Base-by-base conservation (phyloP, 306 rosid genomes). In the Cicer bijugum region DNA sequence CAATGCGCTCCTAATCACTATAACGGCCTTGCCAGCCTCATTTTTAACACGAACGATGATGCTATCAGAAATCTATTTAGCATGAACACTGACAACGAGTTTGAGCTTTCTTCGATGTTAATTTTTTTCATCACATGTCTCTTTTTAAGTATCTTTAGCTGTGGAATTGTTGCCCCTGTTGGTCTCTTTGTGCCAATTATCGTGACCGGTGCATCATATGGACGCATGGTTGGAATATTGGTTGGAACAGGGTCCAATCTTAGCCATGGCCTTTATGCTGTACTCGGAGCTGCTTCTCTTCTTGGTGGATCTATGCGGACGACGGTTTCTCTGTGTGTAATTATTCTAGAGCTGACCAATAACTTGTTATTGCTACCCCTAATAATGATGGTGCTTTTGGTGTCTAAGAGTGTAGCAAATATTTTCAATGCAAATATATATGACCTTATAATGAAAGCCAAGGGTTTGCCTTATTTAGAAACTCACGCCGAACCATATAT, bases 231-330 rank as follows among this genome's bases (percentile, higher is more conserved):
- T 50, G 97, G 97, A 71, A 91, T 94, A 96, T 52, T 94, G 76
- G 33, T 89, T 43, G 89, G 95, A 38, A 12, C 83, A 40, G 15
- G 37, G 76, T 68, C 91, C 12, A 84, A 69, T 81, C 95, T 94
- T 55, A 74, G 78, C 86, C 89, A 91, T 42, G 99, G 99, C 85
- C 94, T 94, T 57, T 94, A 63, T 67, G 97, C 99, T 72, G 92
- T 94, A 58, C 84, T 94, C 16, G 99, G 99, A 28, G 96, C 99
- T 38, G 91, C 99, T 80, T 85, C 97, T 38, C 79, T 94, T 70
- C 93, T 94, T 2, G 97, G 99, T 52, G 99, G 99, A 71, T 83
- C 99, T 12, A 94, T 91, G 97, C 87, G 99, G 84, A 87, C 89
- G 78, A 90, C 97, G 1, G 99, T 95, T 81, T 95, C 97, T 43